phyloP scores from a whole-genome alignment of 208 protist genomes.

The Trypanosoma avium region DNA sequence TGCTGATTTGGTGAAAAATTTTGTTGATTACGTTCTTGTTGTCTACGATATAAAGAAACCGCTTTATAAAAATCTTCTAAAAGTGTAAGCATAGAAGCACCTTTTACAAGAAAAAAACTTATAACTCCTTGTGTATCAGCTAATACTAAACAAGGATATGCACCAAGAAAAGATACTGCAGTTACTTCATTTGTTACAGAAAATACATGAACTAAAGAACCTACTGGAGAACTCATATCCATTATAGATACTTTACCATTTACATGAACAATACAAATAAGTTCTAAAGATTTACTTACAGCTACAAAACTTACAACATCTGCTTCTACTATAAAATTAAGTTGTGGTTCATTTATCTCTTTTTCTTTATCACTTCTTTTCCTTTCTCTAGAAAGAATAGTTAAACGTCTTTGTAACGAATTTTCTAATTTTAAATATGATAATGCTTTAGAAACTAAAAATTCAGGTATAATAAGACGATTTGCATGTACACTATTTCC shows the following conservation, averaged over 20 bases:
- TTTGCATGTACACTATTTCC: conserved; percentile 53
- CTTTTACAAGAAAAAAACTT: conserved; percentile 67
- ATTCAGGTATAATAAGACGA: conserved; percentile 67
- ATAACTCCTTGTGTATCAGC: conserved; percentile 50
- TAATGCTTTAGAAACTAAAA: conserved; percentile 48
- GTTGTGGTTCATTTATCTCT: neutral
- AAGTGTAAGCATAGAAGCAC: conserved; percentile 45
- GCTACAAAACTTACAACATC: conserved; percentile 74
- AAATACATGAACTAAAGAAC: conserved; percentile 53
- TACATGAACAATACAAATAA: conserved; percentile 72
- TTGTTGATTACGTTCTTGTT: neutral
- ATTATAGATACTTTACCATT: conserved; percentile 64
- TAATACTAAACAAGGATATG: conserved; percentile 71
- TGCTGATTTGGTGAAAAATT: neutral
- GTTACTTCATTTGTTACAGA: conserved; percentile 56
- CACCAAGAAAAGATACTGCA: conserved; percentile 59
- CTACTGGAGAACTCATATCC: conserved; percentile 41
- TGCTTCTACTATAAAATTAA: conserved; percentile 46
- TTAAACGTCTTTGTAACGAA: conserved; percentile 1
- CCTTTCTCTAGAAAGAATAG: neutral
- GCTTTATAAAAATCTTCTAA: conserved; percentile 59
- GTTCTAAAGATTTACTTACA: conserved; percentile 50
- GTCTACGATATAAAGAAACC: conserved; percentile 32
- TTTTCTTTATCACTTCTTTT: neutral
- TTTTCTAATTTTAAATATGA: conserved; percentile 31